Conservation (phyloP, 1,139 yeast genomes). For the Chernovozyma sophiae-reginae region DNA sequence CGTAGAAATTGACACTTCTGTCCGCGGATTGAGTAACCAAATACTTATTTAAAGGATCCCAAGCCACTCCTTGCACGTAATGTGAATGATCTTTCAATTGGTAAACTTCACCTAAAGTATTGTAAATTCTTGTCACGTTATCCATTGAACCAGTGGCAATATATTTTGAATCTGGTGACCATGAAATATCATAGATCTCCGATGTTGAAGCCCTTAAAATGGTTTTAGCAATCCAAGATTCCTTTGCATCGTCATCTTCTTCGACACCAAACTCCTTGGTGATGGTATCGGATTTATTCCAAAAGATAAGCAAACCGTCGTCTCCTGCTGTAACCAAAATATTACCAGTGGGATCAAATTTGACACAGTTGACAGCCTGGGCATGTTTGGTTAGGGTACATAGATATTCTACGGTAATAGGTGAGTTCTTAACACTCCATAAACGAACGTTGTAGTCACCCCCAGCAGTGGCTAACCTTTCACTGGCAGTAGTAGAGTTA, state of each 20-base stretch:
- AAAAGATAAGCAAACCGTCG: conserved; percentile 81
- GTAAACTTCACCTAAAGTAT: conserved; percentile 55
- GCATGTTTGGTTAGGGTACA: conserved; percentile 83
- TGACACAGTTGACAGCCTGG: conserved; percentile 88
- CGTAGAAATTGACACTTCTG: conserved; percentile 67
- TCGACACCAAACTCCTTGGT: conserved; percentile 56
- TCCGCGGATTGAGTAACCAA: conserved; percentile 91
- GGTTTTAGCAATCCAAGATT: conserved; percentile 63
- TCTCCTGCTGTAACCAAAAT: conserved; percentile 88
- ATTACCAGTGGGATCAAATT: conserved; percentile 68
- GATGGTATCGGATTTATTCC: conserved; percentile 60
- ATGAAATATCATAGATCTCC: conserved; percentile 84
- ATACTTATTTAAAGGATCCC: conserved; percentile 84
- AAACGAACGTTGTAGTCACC: conserved; percentile 88
- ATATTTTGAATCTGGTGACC: conserved; percentile 82
- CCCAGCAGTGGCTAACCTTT: conserved; percentile 80
- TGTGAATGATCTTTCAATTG: conserved; percentile 75
- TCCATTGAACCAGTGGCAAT: conserved; percentile 93
- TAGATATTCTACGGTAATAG: conserved; percentile 52
- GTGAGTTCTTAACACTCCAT: conserved; percentile 35
- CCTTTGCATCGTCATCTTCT: conserved; percentile 54
- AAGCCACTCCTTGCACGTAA: conserved; percentile 90
- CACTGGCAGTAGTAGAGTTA: conserved; percentile 15
- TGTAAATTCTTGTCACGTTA: conserved; percentile 69
- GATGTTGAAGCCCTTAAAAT: conserved; percentile 59